Conservation (phyloP, 2,329 filamentous ascomycete genomes). For the Trichoderma citrinoviride region DNA sequence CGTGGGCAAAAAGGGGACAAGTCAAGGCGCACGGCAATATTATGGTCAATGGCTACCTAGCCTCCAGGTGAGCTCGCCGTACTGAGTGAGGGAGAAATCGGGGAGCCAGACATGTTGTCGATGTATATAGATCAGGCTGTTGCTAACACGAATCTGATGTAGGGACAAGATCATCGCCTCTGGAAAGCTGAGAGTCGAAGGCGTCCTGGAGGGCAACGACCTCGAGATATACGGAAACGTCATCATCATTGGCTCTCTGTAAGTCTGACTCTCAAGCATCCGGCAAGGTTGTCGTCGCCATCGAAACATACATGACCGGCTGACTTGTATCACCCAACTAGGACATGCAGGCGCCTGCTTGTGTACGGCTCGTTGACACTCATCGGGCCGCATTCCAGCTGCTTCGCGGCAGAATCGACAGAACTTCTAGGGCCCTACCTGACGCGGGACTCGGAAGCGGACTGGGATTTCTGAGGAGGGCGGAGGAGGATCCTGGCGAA, state of each 20-base stretch:
- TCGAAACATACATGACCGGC: neutral
- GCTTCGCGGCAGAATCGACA: constrained; percentile 43
- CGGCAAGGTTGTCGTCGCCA: neutral
- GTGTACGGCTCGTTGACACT: constrained; percentile 48
- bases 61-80: constrained; percentile 36
- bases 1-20: constrained; percentile 35
- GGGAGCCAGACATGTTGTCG: neutral
- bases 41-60: constrained; percentile 39
- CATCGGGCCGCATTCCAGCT: constrained; percentile 45
- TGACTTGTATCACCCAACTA: constrained; percentile 21
- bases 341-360: constrained; percentile 43
- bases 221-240: constrained; percentile 50
- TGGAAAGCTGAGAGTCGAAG: constrained; percentile 45
- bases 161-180: constrained; percentile 48
- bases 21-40: constrained; percentile 50
- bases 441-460: constrained; percentile 41
- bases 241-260: constrained; percentile 46
- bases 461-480: constrained; percentile 37
- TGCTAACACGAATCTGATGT: neutral
- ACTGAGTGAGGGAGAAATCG: neutral
- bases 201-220: constrained; percentile 42
- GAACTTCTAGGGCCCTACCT: constrained; percentile 45
- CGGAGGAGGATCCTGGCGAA: neutral
- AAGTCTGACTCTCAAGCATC: constrained; percentile 23
- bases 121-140: neutral